A percentile compares a stretch with the other conserved stretches of the same genome.
phyloP scores from a whole-genome alignment of 768 basidiomycete genomes.

The Symmetrospora coprosmae region DNA sequence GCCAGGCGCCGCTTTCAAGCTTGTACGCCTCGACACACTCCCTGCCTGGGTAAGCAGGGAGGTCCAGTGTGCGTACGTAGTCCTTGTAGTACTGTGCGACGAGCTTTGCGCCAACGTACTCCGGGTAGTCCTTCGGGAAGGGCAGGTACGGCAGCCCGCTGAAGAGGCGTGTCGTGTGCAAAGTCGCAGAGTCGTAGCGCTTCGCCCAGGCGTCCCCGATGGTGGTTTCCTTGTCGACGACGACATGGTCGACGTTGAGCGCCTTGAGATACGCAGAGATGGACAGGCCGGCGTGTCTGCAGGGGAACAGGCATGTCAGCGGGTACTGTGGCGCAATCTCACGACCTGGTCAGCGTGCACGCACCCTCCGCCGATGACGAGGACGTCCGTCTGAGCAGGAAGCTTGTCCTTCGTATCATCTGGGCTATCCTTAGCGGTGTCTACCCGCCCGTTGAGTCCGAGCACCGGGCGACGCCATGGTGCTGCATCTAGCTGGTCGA shows the following conservation, averaged over 20 bases:
- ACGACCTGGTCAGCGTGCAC: neutral
- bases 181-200: slow-evolving; percentile 4
- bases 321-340: neutral
- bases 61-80: neutral
- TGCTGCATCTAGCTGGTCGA: neutral
- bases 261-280: slow-evolving; percentile 10
- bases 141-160: slow-evolving; percentile 7
- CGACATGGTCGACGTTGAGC: neutral
- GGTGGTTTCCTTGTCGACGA: neutral
- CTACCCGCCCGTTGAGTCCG: too few species aligned
- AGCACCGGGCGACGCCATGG: too few species aligned
- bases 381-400: neutral
- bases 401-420: neutral
- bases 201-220: slow-evolving; percentile 12
- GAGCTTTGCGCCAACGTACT: slow-evolving; percentile 6
- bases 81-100: neutral
- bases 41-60: neutral
- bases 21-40: neutral
- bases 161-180: slow-evolving; percentile 4
- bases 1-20: neutral
- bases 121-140: slow-evolving; percentile 11
- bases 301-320: neutral
- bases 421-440: neutral
- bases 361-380: slow-evolving; percentile 7
- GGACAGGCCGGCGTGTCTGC: slow-evolving; percentile 3